A percentile compares a stretch with the other conserved stretches of the same genome.
Conservation (phyloP, 176 grass and related monocot species). For the Hordeum vulgare region MorexV3_pseudomolecules_assembly NC_058519.1:13215709-13216208, state of each 20-base stretch:
- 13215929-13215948: constrained; percentile 60
- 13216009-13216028: constrained; percentile 19
- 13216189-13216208: neutral
- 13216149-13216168: neutral
- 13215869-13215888: constrained; percentile 71
- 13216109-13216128: constrained; percentile 39
- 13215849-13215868: constrained; percentile 57
- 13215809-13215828: constrained; percentile 65
- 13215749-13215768: constrained; percentile 82
- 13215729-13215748: constrained; percentile 61
- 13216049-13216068: constrained; percentile 81
- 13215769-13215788: constrained; percentile 83
- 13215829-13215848: constrained; percentile 76
- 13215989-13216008: constrained; percentile 81
- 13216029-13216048: constrained; percentile 82
- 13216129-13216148: neutral
- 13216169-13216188: neutral
- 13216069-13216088: constrained; percentile 71
- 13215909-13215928: constrained; percentile 61
- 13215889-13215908: constrained; percentile 58
- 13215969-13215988: constrained; percentile 55
- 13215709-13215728: constrained; percentile 90
- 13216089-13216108: constrained; percentile 92
- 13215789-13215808: constrained; percentile 65
- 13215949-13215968: constrained; percentile 70